A percentile compares a stretch with the other conserved stretches of the same genome.
phyloP scores from a whole-genome alignment of 345 rosid species.

The thale cress (Arabidopsis thaliana) region DNA sequence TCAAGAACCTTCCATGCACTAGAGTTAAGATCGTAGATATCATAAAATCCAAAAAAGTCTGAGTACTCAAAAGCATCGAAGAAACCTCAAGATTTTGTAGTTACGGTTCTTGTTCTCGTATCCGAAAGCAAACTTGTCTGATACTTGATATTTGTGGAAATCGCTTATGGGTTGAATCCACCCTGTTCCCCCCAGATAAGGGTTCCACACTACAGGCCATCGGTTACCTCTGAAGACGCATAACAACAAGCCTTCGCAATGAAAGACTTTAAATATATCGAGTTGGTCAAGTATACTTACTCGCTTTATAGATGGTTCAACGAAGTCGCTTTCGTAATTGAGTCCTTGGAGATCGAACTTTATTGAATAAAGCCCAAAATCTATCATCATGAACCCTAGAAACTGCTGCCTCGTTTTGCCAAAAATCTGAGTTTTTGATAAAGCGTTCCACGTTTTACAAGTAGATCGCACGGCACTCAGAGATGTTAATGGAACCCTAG shows the following conservation, averaged over 20 bases:
- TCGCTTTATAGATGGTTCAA: background rate
- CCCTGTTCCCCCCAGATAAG: background rate
- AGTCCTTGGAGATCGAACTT: background rate
- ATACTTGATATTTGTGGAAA: too few species aligned
- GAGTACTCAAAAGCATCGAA: background rate
- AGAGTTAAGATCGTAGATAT: background rate
- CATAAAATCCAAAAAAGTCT: too few species aligned
- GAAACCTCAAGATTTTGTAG: slow-evolving; percentile 4
- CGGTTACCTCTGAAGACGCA: background rate
- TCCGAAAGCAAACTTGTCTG: background rate
- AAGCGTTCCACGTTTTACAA: too few species aligned
- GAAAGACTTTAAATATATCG: background rate
- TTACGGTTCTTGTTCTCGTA: background rate
- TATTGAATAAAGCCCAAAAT: background rate
- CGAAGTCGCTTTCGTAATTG: background rate
- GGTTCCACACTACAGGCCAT: background rate
- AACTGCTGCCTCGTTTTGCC: slow-evolving; percentile 1
- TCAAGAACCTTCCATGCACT: background rate
- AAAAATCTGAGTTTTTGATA: background rate
- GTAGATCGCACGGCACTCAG: too few species aligned
- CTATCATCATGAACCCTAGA: background rate
- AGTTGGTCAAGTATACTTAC: background rate
- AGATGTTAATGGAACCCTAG: too few species aligned
- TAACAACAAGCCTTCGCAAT: slow-evolving; percentile 5
- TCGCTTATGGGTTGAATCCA: background rate